A percentile compares a stretch with the other conserved stretches of the same genome.
Conservation (phyloP, 768 basidiomycete species). For the Lentinula detonsa region DNA sequence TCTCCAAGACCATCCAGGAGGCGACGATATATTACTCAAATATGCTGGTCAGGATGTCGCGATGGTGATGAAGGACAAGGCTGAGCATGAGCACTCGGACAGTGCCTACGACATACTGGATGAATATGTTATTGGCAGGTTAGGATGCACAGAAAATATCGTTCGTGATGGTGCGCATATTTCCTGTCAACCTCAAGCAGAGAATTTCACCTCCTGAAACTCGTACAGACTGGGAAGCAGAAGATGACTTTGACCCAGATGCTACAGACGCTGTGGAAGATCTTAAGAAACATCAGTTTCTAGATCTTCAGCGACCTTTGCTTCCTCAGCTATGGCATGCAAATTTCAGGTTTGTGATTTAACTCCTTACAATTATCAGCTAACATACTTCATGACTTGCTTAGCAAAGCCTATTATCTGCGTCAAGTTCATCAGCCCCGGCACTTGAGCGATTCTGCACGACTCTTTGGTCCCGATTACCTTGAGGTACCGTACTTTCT, state of each 20-base stretch:
- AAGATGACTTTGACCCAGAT: constrained; percentile 88
- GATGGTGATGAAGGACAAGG: constrained; percentile 70
- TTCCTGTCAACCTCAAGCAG: neutral
- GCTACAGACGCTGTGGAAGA: constrained; percentile 79
- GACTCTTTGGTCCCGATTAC: constrained; percentile 75
- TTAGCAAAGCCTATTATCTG: constrained; percentile 90
- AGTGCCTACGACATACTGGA: constrained; percentile 89
- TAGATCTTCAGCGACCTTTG: constrained; percentile 84
- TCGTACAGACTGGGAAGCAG: constrained; percentile 75
- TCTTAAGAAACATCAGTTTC: constrained; percentile 84
- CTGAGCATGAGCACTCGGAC: constrained; percentile 85
- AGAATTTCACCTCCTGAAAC: constrained; percentile 1
- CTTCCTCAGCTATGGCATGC: constrained; percentile 82
- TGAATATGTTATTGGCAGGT: constrained; percentile 78
- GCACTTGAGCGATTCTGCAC: constrained; percentile 76
- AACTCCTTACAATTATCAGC: neutral
- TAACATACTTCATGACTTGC: neutral
- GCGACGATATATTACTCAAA: constrained; percentile 83
- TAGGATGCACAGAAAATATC: constrained; percentile 69
- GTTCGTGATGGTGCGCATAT: constrained; percentile 68
- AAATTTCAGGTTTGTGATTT: constrained; percentile 62
- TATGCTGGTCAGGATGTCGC: constrained; percentile 84
- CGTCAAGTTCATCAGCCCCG: constrained; percentile 97
- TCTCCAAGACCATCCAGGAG: constrained; percentile 87
- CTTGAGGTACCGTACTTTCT: constrained; percentile 57